phyloP scores from a whole-genome alignment of 805 yeast species.

The Tetrapisispora pingtungensis region DNA sequence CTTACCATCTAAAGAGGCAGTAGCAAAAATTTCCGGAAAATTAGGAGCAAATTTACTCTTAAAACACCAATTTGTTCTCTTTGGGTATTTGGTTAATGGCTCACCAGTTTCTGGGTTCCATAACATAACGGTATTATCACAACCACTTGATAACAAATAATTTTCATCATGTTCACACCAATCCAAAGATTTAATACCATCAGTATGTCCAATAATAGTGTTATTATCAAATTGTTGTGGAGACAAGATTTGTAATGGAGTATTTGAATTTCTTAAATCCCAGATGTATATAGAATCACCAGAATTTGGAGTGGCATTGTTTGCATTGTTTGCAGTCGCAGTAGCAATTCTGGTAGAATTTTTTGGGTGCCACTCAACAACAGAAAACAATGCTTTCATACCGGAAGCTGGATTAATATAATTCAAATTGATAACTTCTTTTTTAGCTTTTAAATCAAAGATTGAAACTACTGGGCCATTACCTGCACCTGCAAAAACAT shows the following conservation, averaged over 20 bases:
- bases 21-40: slow-evolving; percentile 82
- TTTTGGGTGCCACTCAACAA: slow-evolving; percentile 91
- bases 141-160: slow-evolving; percentile 80
- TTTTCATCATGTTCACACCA: slow-evolving; percentile 84
- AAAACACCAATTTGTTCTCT: slow-evolving; percentile 90
- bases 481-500: slow-evolving; percentile 86
- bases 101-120: slow-evolving; percentile 83
- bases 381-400: slow-evolving; percentile 58
- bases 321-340: slow-evolving; percentile 51
- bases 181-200: slow-evolving; percentile 82
- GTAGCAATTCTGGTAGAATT: slow-evolving; percentile 80
- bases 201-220: slow-evolving; percentile 52
- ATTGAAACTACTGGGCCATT: slow-evolving; percentile 71
- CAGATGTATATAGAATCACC: slow-evolving; percentile 51
- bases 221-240: slow-evolving; percentile 5
- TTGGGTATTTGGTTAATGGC: slow-evolving; percentile 77
- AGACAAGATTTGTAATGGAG: slow-evolving; percentile 63
- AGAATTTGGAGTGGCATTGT: slow-evolving; percentile 58
- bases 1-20: slow-evolving; percentile 81
- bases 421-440: slow-evolving; percentile 79
- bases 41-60: slow-evolving; percentile 79
- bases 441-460: slow-evolving; percentile 84
- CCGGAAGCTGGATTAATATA: slow-evolving; percentile 46
- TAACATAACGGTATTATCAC: slow-evolving; percentile 74
- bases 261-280: slow-evolving; percentile 89